Evolutionary conservation across 2,329 filamentous ascomycete species (phyloP), one percentile per base, ranked within the genome.

Genomic region (Ophiostoma quercus): DNA sequence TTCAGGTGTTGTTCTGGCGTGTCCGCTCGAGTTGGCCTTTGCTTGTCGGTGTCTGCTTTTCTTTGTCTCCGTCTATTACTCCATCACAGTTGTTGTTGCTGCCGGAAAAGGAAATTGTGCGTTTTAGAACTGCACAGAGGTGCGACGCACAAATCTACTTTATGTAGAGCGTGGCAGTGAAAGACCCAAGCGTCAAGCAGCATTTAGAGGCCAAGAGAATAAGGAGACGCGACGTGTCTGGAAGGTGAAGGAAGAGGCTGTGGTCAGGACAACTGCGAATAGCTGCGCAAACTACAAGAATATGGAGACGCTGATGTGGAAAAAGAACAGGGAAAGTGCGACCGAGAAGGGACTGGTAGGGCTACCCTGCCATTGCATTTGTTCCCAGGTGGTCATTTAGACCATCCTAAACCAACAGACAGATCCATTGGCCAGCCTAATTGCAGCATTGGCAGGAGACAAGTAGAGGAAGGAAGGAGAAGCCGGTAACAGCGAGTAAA

Each of bases 101-200:
- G 57, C 57, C 57, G 57, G 57, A 62, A 62, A 16, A 32, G 57
- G 57, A 62, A 32, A 62, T 34, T 62, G 14, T 62, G 22, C 57
- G 12, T 62, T 62, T 57, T 32, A 6, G 25, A 62, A n/a, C 25
- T 62, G 22, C 22, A n/a, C 0, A 14, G 4, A 14, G 51, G 3
- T 25, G 51, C 51, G 22, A 29, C 22, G 12, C 19, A 22, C n/a
- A 16, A 32, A 25, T 7, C 14, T 25, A 4, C 2, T 5, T 19
- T 62, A 32, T 19, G 16, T 3, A 62, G 12, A 62, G 4, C 7
- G 57, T 16, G 8, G 3, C n/a, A 25, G 8, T 57, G 7, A 6
- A 25, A 7, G 22, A 25, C 6, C 16, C 19, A 8, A 25, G 51
- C 25, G n/a, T 25, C 7, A 25, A 57, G 51, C n/a, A 25, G 22